Base-by-base conservation (phyloP, 192 early-diverging fungal genomes). In the Coemansia pectinata region DNA sequence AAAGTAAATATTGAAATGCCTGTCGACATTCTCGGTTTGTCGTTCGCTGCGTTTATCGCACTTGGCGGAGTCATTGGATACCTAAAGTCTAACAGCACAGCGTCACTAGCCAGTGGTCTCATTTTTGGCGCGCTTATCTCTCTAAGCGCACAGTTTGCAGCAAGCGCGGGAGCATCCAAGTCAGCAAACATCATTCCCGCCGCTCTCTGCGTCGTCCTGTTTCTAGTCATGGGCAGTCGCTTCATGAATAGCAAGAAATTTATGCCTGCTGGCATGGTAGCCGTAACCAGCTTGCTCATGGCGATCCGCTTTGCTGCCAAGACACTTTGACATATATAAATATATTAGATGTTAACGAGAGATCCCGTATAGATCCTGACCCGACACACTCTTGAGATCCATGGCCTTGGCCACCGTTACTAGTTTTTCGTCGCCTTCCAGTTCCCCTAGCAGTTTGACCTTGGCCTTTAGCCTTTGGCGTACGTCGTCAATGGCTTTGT, bases 221-320 rank as follows among this genome's bases (percentile, higher is more conserved):
- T 48, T 58, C 41, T 76, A 0, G 65, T 81, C 33, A 81, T 81
- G 79, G 79, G 74, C 41, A 60, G 67, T 33, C 79, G 79, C 44
- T 81, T 73, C 39, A 4, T 73, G 63, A 38, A 52, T n/a, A 81
- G 74, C 74, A 73, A 65, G 34, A 81, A 76, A 73, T 63, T 81
- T 39, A 81, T 81, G 79, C 79, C 79, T 0, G 79, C 70, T 9
- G 79, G 79, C 59, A 73, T 81, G 74, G 73, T 81, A 12, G 66
- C 74, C 7, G 33, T 48, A 6, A 59, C 63, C 8, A 76, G 74
- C 33, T 71, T 81, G 15, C 44, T 73, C 27, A 81, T 81, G 79
- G 50, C 58, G 48, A 36, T 66, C 27, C 79, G 79, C 44, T 76
- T 73, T 55, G 64, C 27, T 38, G 14, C 69, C 17, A 72, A 66